These are phyloP conservation scores for Nasturtium officinale DNA, from an alignment of 345 rosid genomes.

Conservation along the genomic window DNA sequence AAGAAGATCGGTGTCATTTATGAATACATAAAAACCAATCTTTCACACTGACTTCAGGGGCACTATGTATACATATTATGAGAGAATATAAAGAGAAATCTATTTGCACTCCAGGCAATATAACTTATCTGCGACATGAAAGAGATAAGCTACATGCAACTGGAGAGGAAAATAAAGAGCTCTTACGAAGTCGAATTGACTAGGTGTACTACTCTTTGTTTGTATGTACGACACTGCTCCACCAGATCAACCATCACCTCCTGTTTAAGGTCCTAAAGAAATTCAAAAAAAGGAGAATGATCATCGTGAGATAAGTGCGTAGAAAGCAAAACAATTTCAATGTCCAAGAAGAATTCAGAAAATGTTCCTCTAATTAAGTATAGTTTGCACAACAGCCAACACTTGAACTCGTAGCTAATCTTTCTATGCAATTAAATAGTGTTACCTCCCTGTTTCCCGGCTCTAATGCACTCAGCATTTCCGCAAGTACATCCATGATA, in stretches of 20 bases:
- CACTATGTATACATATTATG: not conserved
- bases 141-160: slow-evolving; percentile 32
- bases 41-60: not conserved
- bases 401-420: slow-evolving; percentile 19
- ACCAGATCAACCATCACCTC: slow-evolving; percentile 97
- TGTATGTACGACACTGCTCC: slow-evolving; percentile 94
- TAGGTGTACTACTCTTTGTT: slow-evolving; percentile 97
- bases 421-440: slow-evolving; percentile 23
- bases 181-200: slow-evolving; percentile 96
- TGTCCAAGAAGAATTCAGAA: slow-evolving; percentile 19
- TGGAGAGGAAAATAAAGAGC: slow-evolving; percentile 32
- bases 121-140: slow-evolving; percentile 6
- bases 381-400: slow-evolving; percentile 12
- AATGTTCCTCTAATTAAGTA: not conserved
- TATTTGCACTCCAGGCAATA: not conserved
- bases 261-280: slow-evolving; percentile 82
- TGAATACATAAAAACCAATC: slow-evolving; percentile 21
- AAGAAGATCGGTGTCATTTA: slow-evolving; percentile 7
- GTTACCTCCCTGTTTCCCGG: slow-evolving; percentile 89
- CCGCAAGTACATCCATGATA: slow-evolving; percentile 96
- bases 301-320: not conserved
- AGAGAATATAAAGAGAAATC: not conserved
- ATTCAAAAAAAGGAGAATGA: slow-evolving; percentile 23
- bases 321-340: slow-evolving; percentile 4
- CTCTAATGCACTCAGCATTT: slow-evolving; percentile 93